These are phyloP conservation scores for Hygrocybe punicea DNA, from an alignment of 768 basidiomycete genomes.

Conservation along the genomic window DNA sequence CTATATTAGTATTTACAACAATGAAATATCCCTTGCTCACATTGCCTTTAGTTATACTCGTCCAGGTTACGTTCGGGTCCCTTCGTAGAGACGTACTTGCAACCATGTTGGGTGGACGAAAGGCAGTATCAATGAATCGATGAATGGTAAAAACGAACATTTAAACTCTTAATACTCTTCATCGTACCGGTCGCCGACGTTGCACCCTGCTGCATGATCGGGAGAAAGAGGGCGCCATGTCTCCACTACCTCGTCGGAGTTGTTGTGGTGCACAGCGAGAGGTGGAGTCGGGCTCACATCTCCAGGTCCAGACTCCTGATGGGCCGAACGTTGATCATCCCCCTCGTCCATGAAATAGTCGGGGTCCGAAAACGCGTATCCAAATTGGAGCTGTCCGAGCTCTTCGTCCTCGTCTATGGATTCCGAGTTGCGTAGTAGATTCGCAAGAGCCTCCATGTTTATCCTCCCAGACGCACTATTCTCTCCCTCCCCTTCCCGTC, in stretches of 20 bases:
- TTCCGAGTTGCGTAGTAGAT: constrained; percentile 43
- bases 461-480: constrained; percentile 36
- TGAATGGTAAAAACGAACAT: too few relatives aligned
- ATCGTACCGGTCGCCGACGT: constrained; percentile 27
- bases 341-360: constrained; percentile 12
- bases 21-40: too few relatives aligned
- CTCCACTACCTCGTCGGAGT: constrained; percentile 38
- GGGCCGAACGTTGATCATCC: neutral
- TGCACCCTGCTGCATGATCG: neutral
- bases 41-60: too few relatives aligned
- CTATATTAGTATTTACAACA: too few relatives aligned
- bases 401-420: constrained; percentile 27
- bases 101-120: too few relatives aligned
- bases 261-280: constrained; percentile 1
- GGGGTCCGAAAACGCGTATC: constrained; percentile 9
- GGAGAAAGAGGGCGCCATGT: constrained; percentile 45
- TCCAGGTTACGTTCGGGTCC: too few relatives aligned
- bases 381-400: constrained; percentile 17
- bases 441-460: constrained; percentile 55
- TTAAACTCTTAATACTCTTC: constrained; percentile 44
- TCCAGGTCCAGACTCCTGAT: neutral
- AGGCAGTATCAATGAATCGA: too few relatives aligned
- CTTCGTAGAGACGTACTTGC: too few relatives aligned
- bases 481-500: constrained; percentile 11
- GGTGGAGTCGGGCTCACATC: too few relatives aligned